A percentile compares a stretch with the other conserved stretches of the same genome.
These are phyloP conservation scores for Hemileccinum rubropunctum DNA, from an alignment of 768 basidiomycete species.

Conservation along the genomic window DNA sequence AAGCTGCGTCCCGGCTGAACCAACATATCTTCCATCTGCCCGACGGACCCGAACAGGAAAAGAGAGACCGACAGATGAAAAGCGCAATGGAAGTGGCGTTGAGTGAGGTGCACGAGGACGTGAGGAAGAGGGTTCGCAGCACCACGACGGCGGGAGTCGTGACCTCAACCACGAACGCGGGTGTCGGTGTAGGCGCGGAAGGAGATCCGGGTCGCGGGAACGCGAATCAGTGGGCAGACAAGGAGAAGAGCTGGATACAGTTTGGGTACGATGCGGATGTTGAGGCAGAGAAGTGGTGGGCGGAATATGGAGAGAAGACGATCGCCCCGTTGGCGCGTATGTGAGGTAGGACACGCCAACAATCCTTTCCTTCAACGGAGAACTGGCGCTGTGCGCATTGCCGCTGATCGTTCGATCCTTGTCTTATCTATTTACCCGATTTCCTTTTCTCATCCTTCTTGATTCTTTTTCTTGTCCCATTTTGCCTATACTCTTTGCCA, in stretches of 20 bases:
- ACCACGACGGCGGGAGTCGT: conserved; percentile 3
- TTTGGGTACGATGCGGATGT: conserved; percentile 56
- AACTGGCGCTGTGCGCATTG: no score
- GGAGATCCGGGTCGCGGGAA: conserved; percentile 27
- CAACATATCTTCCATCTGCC: conserved; percentile 53
- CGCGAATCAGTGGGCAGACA: conserved; percentile 60
- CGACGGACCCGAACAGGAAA: conserved; percentile 51
- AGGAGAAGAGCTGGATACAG: conserved; percentile 42
- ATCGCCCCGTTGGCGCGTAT: conserved; percentile 14
- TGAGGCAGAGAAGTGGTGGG: conserved; percentile 52
- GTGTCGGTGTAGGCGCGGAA: not conserved
- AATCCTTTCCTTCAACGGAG: not conserved
- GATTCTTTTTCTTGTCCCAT: no score
- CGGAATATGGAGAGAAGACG: conserved; percentile 24
- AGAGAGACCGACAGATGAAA: conserved; percentile 51
- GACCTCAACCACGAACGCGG: not conserved
- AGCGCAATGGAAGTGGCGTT: conserved; percentile 43
- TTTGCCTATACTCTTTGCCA: no score
- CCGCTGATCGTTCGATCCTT: no score
- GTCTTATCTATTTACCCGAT: no score
- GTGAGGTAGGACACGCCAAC: not conserved
- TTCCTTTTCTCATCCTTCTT: no score
- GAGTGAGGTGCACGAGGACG: conserved; percentile 16
- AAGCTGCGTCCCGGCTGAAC: conserved; percentile 48
- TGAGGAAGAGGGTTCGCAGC: conserved; percentile 8